Percentiles rank a stretch among this genome's conserved stretches.
phyloP scores from a whole-genome alignment of 306 rosid genomes.

The Prunus davidiana region DNA sequence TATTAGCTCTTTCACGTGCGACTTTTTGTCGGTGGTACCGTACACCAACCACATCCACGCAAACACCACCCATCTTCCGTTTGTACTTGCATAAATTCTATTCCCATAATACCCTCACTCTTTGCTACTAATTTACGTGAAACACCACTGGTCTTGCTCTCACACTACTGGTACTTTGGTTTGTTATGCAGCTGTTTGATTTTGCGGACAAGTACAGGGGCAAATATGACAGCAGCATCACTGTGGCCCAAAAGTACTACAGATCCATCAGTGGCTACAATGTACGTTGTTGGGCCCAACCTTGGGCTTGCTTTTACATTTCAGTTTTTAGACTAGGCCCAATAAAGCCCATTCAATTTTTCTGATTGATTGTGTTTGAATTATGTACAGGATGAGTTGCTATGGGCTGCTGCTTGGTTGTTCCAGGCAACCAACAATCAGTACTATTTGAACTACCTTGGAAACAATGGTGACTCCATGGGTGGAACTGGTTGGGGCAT shows the following conservation, averaged over 20 bases:
- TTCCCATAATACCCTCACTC: not conserved
- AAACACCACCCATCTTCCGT: not conserved
- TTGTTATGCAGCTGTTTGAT: conserved; percentile 64
- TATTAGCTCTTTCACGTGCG: conserved; percentile 39
- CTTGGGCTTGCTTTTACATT: not conserved
- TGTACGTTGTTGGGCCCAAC: conserved; percentile 33
- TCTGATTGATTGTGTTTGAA: not conserved
- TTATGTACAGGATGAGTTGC: conserved; percentile 68
- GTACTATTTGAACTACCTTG: conserved; percentile 81
- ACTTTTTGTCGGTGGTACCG: conserved; percentile 48
- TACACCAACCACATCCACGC: not conserved
- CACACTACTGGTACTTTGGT: not conserved
- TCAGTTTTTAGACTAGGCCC: not conserved
- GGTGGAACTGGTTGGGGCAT: conserved; percentile 95
- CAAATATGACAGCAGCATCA: conserved; percentile 85
- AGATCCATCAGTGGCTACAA: conserved; percentile 86
- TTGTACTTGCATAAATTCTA: not conserved
- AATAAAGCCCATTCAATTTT: not conserved
- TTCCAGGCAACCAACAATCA: conserved; percentile 78
- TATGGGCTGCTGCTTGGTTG: conserved; percentile 99
- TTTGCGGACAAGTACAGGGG: conserved; percentile 95
- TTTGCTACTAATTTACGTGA: not conserved
- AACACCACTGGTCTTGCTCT: not conserved
- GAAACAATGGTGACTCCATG: conserved; percentile 71
- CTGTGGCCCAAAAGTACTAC: conserved; percentile 81